These are phyloP conservation scores for Pterocarpus macrocarpus DNA, from an alignment of 306 rosid species.

Conservation along the genomic window DNA sequence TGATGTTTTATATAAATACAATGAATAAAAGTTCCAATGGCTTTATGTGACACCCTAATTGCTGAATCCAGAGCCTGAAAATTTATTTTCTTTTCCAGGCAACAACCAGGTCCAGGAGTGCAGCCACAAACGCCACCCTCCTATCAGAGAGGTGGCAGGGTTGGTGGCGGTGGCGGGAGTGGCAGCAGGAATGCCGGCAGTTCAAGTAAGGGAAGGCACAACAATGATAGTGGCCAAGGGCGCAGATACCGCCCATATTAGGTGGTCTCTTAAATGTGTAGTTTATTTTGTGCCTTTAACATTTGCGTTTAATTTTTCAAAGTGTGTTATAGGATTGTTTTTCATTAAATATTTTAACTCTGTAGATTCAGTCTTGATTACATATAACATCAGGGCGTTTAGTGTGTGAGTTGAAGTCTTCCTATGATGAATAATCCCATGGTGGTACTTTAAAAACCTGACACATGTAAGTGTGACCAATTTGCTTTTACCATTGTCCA, in stretches of 20 bases:
- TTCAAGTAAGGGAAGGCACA: conserved; percentile 76
- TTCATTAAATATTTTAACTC: conserved; percentile 28
- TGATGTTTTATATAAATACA: not conserved
- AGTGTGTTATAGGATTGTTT: conserved; percentile 34
- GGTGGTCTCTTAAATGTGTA: conserved; percentile 36
- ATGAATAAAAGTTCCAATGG: not conserved
- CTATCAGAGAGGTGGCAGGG: conserved; percentile 69
- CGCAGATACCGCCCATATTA: conserved; percentile 91
- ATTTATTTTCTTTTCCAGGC: conserved; percentile 67
- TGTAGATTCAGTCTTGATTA: conserved; percentile 41
- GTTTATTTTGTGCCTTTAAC: conserved; percentile 4
- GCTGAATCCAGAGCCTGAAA: conserved; percentile 33
- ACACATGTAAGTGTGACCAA: too few relatives aligned
- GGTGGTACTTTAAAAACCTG: too few relatives aligned
- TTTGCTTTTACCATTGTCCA: too few relatives aligned
- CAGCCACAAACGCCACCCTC: conserved; percentile 66
- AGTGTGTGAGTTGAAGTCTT: conserved; percentile 28
- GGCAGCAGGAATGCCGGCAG: conserved; percentile 61
- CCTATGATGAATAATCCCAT: conserved; percentile 12
- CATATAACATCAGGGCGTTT: conserved; percentile 22
- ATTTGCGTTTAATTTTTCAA: conserved; percentile 4
- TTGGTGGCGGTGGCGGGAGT: conserved; percentile 60
- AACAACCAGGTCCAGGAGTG: conserved; percentile 84
- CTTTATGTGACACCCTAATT: conserved; percentile 22
- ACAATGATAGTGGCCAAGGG: conserved; percentile 71